Percentiles rank a stretch among this genome's conserved stretches.
These are phyloP conservation scores for Boletus pseudopeckii DNA, from an alignment of 768 basidiomycete genomes.

Conservation along the genomic window DNA sequence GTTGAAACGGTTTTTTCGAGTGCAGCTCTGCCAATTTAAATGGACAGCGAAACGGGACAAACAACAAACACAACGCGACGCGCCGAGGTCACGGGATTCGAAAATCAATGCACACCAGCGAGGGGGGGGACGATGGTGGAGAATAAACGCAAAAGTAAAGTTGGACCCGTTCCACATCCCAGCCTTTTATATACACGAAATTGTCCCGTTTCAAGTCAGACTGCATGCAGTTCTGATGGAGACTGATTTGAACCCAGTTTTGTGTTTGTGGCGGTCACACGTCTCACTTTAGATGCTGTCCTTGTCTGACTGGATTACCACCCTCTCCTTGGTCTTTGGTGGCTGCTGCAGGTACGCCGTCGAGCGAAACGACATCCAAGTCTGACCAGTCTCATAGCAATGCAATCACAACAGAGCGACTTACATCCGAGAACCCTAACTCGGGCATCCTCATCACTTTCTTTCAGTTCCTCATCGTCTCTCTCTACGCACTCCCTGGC, in stretches of 20 bases:
- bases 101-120: conserved; percentile 14
- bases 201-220: neutral
- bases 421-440: conserved; percentile 65
- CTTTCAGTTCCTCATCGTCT: conserved; percentile 77
- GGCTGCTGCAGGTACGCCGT: conserved; percentile 75
- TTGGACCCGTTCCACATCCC: neutral
- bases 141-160: neutral
- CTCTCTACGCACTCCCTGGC: conserved; percentile 66
- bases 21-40: conserved; percentile 8
- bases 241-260: neutral
- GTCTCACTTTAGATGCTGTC: conserved; percentile 10
- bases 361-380: neutral
- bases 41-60: neutral
- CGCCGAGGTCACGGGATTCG: conserved; percentile 29
- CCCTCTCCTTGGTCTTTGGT: conserved; percentile 77
- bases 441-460: conserved; percentile 84
- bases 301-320: conserved; percentile 50
- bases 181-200: neutral
- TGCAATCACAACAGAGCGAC: conserved; percentile 71
- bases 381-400: conserved; percentile 46
- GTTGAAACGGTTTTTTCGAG: neutral
- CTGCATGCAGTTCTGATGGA: neutral
- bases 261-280: neutral
- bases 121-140: neutral
- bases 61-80: conserved; percentile 18